A percentile compares a stretch with the other conserved stretches of the same genome.
Conservation (phyloP, 164 flowering plant genomes). For the Aristolochia californica region DNA sequence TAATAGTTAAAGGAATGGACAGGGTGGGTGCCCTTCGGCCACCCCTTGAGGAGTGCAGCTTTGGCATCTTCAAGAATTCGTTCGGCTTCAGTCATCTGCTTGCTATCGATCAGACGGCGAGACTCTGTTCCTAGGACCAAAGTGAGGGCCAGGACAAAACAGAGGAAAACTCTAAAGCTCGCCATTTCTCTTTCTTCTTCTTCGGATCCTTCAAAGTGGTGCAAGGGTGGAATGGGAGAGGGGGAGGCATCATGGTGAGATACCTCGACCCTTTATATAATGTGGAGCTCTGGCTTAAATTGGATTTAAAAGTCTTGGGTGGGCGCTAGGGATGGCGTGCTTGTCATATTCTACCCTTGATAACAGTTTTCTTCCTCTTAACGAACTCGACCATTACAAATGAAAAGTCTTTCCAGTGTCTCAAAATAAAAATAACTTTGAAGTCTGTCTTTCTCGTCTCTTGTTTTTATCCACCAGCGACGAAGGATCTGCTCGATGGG, state of each 20-base stretch:
- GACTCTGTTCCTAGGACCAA: slow-evolving; percentile 2
- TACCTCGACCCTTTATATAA: not conserved
- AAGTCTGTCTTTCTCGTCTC: not conserved
- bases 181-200: slow-evolving; percentile 1
- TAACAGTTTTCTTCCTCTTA: not conserved
- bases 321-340: too few species aligned
- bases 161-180: slow-evolving; percentile 1
- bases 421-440: not conserved
- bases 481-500: not conserved
- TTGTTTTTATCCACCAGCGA: not conserved
- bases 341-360: not conserved
- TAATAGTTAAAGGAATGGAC: not conserved
- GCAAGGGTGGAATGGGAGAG: not conserved
- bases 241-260: not conserved
- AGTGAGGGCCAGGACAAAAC: slow-evolving; percentile 1
- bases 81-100: not conserved
- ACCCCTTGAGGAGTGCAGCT: not conserved
- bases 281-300: not conserved
- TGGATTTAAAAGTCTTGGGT: too few species aligned
- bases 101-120: not conserved
- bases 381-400: not conserved
- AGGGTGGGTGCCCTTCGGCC: not conserved
- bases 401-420: too few species aligned
- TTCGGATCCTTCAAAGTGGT: not conserved
- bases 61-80: not conserved